A percentile compares a stretch with the other conserved stretches of the same genome.
Evolutionary conservation across 257 asterid genomes (phyloP).

Genomic region (Mitragyna speciosa): DNA sequence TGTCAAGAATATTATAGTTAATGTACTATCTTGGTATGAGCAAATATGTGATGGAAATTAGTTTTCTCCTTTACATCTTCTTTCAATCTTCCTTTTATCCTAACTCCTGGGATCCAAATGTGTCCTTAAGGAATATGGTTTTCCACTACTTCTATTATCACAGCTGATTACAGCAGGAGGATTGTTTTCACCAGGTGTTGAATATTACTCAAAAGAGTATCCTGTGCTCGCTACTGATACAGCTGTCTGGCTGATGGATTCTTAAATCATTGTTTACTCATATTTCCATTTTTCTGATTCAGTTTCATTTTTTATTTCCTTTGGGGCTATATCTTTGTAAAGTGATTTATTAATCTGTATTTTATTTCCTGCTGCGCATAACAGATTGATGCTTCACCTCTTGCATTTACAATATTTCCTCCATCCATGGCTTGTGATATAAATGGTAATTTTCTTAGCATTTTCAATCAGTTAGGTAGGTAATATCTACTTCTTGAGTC

Average conservation of each 20-base stretch:
- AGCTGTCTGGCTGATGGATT: background rate
- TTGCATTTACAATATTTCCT: background rate
- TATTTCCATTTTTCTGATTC: background rate
- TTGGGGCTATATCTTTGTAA: background rate
- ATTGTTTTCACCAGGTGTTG: background rate
- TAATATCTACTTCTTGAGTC: background rate
- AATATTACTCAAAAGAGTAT: background rate
- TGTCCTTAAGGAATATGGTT: background rate
- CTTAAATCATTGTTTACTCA: background rate
- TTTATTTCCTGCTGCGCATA: background rate
- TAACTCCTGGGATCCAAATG: background rate
- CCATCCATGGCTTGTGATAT: background rate
- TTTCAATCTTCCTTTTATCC: background rate
- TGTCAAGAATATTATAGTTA: too few species aligned
- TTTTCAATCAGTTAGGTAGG: background rate
- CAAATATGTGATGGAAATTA: too few species aligned
- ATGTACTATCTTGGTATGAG: too few species aligned
- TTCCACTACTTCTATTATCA: background rate
- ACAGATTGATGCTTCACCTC: slow-evolving; percentile 14
- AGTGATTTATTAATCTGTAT: background rate
- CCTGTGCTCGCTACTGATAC: background rate
- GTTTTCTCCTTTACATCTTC: background rate
- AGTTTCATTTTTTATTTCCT: background rate
- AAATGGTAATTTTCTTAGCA: background rate
- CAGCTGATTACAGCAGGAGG: too few species aligned